phyloP scores from a whole-genome alignment of 441 rosid genomes.

The Kokia cookei region DNA sequence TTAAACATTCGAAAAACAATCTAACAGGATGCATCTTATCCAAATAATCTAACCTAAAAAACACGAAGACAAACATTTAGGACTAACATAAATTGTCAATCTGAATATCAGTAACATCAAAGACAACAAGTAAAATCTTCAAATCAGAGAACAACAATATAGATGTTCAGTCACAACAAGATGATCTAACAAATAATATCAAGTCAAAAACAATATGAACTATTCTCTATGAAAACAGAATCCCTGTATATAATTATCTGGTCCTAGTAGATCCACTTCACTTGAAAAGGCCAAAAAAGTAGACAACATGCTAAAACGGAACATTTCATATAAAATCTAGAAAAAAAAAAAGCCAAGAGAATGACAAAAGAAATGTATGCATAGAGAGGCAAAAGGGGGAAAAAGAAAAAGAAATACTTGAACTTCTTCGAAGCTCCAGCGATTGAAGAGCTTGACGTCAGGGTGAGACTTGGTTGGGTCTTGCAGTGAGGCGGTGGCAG shows the following conservation, averaged over 20 bases:
- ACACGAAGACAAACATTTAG: neutral
- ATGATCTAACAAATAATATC: neutral
- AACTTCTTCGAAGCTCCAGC: conserved; percentile 58
- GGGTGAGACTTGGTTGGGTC: conserved; percentile 24
- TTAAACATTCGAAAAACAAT: neutral
- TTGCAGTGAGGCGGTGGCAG: neutral
- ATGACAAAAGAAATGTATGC: neutral
- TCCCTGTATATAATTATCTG: neutral
- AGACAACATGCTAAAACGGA: neutral
- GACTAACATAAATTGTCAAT: neutral
- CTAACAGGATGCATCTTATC: neutral
- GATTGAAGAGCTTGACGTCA: conserved; percentile 59
- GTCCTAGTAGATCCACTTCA: neutral
- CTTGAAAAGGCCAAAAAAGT: neutral
- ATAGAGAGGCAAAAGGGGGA: neutral
- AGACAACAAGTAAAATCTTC: neutral
- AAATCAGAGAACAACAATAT: neutral
- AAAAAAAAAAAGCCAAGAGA: neutral
- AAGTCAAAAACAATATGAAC: neutral
- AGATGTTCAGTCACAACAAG: no score
- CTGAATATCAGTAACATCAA: neutral
- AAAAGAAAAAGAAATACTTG: conserved; percentile 15
- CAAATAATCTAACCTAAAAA: neutral
- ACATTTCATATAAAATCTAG: neutral
- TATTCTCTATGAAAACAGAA: neutral